Evolutionary conservation across 1,139 yeast species (phyloP).

Genomic region (Yamadazyma siamensis): DNA sequence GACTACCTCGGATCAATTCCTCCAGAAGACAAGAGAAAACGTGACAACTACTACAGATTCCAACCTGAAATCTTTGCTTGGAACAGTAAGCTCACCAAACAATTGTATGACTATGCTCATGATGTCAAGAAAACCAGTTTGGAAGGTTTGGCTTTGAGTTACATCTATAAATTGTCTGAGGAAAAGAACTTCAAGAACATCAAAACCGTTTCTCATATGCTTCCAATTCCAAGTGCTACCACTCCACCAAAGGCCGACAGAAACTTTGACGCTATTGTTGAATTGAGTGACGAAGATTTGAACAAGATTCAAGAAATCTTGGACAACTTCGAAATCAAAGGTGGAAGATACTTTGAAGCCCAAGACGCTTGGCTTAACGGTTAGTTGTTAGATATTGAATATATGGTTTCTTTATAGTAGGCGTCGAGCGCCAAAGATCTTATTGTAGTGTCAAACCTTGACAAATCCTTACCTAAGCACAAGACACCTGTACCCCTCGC

Average conservation of each 20-base stretch:
- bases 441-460: no score
- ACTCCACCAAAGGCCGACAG: constrained; percentile 55
- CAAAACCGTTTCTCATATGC: constrained; percentile 47
- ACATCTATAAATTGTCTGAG: constrained; percentile 51
- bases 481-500: no score
- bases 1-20: constrained; percentile 4
- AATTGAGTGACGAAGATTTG: constrained; percentile 5
- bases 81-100: constrained; percentile 46
- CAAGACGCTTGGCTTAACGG: background rate
- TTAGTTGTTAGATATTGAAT: constrained; percentile 1
- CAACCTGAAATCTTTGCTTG: constrained; percentile 49
- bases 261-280: constrained; percentile 42
- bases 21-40: constrained; percentile 40
- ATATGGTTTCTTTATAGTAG: no score
- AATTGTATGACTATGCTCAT: constrained; percentile 43
- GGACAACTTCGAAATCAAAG: constrained; percentile 2
- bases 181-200: constrained; percentile 27
- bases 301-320: constrained; percentile 6
- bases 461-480: no score
- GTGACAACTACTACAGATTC: constrained; percentile 51
- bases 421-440: no score
- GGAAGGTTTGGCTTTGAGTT: constrained; percentile 70
- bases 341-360: constrained; percentile 5
- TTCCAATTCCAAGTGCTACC: constrained; percentile 80
- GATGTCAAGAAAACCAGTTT: constrained; percentile 30